phyloP scores from a whole-genome alignment of 345 rosid species.

The Litchi chinensis region DNA sequence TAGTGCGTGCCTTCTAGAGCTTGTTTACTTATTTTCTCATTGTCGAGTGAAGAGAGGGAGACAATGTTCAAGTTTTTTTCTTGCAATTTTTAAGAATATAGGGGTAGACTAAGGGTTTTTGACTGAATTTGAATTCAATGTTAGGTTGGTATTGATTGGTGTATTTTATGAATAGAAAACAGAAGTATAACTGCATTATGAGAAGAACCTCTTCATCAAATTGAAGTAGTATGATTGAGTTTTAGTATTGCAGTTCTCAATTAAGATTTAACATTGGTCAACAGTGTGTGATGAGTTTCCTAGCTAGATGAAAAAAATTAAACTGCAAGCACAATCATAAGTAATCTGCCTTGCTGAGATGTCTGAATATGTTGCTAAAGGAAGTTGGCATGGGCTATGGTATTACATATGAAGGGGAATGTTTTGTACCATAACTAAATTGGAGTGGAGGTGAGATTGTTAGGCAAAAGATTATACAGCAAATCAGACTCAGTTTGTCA shows the following conservation, averaged over 20 bases:
- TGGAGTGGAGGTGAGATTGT: neutral
- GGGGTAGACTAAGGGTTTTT: constrained; percentile 6
- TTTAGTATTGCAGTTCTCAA: neutral
- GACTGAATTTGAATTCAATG: neutral
- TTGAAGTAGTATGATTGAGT: neutral
- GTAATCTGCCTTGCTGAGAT: neutral
- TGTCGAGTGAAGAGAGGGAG: neutral
- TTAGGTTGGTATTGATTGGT: neutral
- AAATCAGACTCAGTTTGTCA: neutral
- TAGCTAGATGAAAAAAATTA: neutral
- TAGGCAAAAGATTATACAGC: neutral
- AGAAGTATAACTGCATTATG: neutral
- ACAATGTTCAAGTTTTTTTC: neutral
- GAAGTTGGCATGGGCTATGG: neutral
- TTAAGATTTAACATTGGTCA: neutral
- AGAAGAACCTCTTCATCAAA: neutral
- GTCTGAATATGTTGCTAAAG: neutral
- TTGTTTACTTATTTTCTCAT: neutral
- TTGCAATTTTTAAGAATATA: neutral
- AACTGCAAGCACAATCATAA: neutral
- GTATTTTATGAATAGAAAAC: neutral
- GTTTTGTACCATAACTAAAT: neutral
- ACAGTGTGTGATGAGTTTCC: neutral
- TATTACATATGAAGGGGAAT: neutral
- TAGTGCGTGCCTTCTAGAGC: neutral